phyloP scores from a whole-genome alignment of 176 grass and related monocot species.

The sorghum (Sorghum bicolor) region DNA sequence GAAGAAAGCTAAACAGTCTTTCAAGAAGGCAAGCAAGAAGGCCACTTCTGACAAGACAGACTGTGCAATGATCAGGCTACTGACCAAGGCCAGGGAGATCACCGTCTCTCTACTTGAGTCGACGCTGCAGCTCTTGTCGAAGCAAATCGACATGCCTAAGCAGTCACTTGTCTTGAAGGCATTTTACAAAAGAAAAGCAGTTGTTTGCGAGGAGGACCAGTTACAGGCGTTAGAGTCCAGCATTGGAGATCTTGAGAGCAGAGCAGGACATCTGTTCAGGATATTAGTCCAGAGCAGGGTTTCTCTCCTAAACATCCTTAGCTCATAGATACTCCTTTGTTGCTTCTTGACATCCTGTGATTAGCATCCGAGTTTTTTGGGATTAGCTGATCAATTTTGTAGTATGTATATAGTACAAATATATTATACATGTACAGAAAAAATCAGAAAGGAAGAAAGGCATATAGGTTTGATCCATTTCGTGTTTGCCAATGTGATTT shows the following conservation, averaged over 20 bases:
- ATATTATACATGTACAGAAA: slow-evolving; percentile 25
- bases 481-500: neutral
- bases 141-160: slow-evolving; percentile 37
- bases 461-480: slow-evolving; percentile 10
- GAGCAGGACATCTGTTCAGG: slow-evolving; percentile 32
- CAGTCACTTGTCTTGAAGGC: slow-evolving; percentile 37
- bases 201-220: slow-evolving; percentile 31
- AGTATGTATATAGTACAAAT: slow-evolving; percentile 6
- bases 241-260: slow-evolving; percentile 36
- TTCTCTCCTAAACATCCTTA: slow-evolving; percentile 42
- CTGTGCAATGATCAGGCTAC: slow-evolving; percentile 19
- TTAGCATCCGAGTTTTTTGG: slow-evolving; percentile 29
- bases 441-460: neutral
- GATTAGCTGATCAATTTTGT: slow-evolving; percentile 19
- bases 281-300: slow-evolving; percentile 50
- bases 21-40: slow-evolving; percentile 41
- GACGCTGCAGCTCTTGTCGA: neutral
- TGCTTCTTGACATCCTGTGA: neutral
- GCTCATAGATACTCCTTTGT: slow-evolving; percentile 21
- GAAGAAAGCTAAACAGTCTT: slow-evolving; percentile 34
- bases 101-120: slow-evolving; percentile 35
- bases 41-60: slow-evolving; percentile 12
- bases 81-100: slow-evolving; percentile 35
- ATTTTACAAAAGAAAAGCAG: slow-evolving; percentile 36
- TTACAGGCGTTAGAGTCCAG: slow-evolving; percentile 44